Percentiles rank a stretch among this genome's conserved stretches.
These are phyloP conservation scores for Grigorovia jiainica DNA, from an alignment of 805 yeast species.

Conservation along the genomic window DNA sequence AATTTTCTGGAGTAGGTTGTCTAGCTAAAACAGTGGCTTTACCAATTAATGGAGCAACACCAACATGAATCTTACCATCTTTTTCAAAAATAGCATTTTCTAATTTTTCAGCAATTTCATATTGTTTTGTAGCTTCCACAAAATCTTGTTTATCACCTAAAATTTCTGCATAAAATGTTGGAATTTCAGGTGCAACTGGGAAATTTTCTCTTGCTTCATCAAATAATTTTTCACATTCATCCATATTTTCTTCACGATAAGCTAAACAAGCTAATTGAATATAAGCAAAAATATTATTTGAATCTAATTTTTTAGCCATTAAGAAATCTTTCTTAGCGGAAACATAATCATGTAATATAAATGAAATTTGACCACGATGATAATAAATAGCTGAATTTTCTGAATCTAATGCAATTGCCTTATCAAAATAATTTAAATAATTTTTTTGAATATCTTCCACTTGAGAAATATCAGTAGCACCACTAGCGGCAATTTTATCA, in stretches of 20 bases:
- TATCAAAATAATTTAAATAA: constrained; percentile 63
- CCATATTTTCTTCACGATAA: constrained; percentile 55
- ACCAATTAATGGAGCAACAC: constrained; percentile 83
- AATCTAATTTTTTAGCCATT: constrained; percentile 66
- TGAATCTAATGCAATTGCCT: constrained; percentile 62
- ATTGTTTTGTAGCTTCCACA: constrained; percentile 67
- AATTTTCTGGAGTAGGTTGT: constrained; percentile 35
- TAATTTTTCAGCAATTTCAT: constrained; percentile 75
- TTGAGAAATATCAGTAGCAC: constrained; percentile 13
- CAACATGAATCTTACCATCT: constrained; percentile 57
- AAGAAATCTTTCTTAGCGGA: constrained; percentile 68
- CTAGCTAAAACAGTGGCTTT: constrained; percentile 68
- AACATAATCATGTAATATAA: constrained; percentile 64
- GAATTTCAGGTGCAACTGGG: constrained; percentile 85
- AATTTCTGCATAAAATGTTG: constrained; percentile 92
- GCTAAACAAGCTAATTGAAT: constrained; percentile 90
- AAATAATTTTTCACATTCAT: constrained; percentile 56
- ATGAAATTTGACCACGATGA: constrained; percentile 89
- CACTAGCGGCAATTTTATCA: constrained; percentile 61
- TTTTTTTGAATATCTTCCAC: constrained; percentile 20
- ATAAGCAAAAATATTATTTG: constrained; percentile 69
- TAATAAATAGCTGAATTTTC: constrained; percentile 75
- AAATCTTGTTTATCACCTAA: constrained; percentile 72
- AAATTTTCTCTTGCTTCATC: constrained; percentile 60
- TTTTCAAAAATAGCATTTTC: constrained; percentile 37